Base-by-base conservation (phyloP, 2,329 filamentous ascomycete species). In the Penicillium frequentans region DNA sequence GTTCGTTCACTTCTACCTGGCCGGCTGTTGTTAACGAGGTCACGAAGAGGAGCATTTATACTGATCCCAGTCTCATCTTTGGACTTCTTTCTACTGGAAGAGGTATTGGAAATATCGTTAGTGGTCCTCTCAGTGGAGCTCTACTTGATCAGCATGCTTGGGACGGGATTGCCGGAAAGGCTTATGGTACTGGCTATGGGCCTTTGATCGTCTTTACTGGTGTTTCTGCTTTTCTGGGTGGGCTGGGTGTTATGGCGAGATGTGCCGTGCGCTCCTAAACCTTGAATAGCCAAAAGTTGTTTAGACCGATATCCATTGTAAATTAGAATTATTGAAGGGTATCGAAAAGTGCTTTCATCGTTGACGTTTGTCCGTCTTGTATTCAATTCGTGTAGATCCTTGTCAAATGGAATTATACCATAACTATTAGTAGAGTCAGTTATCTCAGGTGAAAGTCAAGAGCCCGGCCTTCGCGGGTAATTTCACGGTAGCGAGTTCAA, bases 51-150 rank as follows among this genome's bases (percentile, higher is more conserved):
- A 71, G 73, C 9, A 58, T 59, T 0, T 64, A 64, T 5, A 70
- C 75, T 0, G 81, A 84, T 44, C 70, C 77, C 3, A 78, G 79
- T 3, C 78, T 83, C 64, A 72, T 82, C 1, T 79, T 83, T 57
- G 78, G 76, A 1, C 74, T 78, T 35, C 68, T 84, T 45, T 76
- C 76, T 10, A 78, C 77, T 3, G 81, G 81, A 0, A 78, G 81
- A 53, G 82, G 82, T 0, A 73, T 84, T 13, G 81, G 82, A 1
- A 80, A 78, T 62, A 68, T 84, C 11, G 74, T 78, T 11, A 78
- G 75, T 54, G 82, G 82, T 2, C 82, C 82, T 0, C 63, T 84
- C 39, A 82, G 80, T 54, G 80, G 80, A 59, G 72, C 72, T 16
- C 66, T 73, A 35, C 27, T 72, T 7, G 55, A 63, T 8, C 61